Base-by-base conservation (phyloP, 2,329 filamentous ascomycete species). In the Verticillium longisporum region DNA sequence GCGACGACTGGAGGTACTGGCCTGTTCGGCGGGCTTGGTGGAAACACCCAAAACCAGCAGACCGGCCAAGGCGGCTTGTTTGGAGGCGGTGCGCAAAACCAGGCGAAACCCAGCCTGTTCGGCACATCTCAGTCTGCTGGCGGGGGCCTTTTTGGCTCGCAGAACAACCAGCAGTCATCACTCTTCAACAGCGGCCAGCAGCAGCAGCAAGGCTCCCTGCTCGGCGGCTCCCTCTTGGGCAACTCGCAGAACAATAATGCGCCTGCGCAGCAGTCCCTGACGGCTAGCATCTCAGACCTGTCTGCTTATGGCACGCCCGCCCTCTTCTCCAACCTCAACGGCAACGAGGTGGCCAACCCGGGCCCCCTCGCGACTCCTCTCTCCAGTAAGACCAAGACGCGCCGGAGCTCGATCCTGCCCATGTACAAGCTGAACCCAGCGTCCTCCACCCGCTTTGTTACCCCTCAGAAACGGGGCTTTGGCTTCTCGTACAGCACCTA, bases 401-500 rank as follows among this genome's bases (percentile, higher is more conserved):
- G 90, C 74, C 90, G 92, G 72, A 87, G 85, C 65, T 89, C 90
- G 10, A 90, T 94, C 54, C 77, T 97, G 60, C 92, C 92, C 2
- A 87, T 95, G 71, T 92, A 94, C 78, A 95, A 93, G 76, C 83
- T 96, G 66, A 94, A 92, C 56, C 91, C 92, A 0, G 85, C 86
- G 56, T 91, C 91, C 37, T 88, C 90, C 9, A 89, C 89, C 26
- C 89, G 92, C 56, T 88, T 93, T 61, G 84, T 88, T 34, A 97
- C 92, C 0, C 92, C 93, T 0, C 90, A 92, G 67, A 94, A 92
- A 76, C 85, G 89, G 61, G 92, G 91, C 5, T 97, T 91, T 71
- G 94, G 94, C 2, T 96, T 21, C n/a, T 92, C 90, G 1, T 97
- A 97, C 75, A 96, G 92, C 65, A 92, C 88, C 2, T 97, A 96